phyloP scores from a whole-genome alignment of 306 rosid genomes.

The Carpinus viminea region DNA sequence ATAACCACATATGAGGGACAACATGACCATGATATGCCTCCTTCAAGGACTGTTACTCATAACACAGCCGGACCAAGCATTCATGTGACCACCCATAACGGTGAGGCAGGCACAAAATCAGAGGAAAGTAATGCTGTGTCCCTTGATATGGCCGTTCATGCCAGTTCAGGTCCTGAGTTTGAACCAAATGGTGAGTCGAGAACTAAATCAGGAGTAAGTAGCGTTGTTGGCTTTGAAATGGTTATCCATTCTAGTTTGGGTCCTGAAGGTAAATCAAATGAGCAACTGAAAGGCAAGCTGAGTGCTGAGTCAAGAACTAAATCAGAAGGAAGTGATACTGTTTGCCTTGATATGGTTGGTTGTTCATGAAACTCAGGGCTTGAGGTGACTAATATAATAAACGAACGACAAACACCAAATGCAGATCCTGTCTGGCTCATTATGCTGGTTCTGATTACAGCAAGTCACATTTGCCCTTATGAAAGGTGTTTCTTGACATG shows the following conservation, averaged over 20 bases:
- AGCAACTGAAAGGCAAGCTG: slow-evolving; percentile 33
- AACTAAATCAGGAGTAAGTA: slow-evolving; percentile 34
- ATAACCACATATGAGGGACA: slow-evolving; percentile 82
- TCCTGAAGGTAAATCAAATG: slow-evolving; percentile 24
- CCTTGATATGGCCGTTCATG: slow-evolving; percentile 23
- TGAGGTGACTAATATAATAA: slow-evolving; percentile 31
- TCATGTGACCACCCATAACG: slow-evolving; percentile 22
- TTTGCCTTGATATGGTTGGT: slow-evolving; percentile 27
- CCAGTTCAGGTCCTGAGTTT: slow-evolving; percentile 29
- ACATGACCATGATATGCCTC: slow-evolving; percentile 70
- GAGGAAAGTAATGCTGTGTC: slow-evolving; percentile 24
- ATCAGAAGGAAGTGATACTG: slow-evolving; percentile 32
- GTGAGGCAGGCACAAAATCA: slow-evolving; percentile 35
- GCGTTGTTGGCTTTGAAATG: slow-evolving; percentile 15
- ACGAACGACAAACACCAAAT: slow-evolving; percentile 40
- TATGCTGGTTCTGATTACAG: slow-evolving; percentile 25
- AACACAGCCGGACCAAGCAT: slow-evolving; percentile 40
- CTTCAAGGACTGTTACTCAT: slow-evolving; percentile 48
- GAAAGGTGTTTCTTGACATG: slow-evolving; percentile 13
- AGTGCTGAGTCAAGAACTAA: slow-evolving; percentile 30
- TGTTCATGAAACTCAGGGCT: slow-evolving; percentile 25
- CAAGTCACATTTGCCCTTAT: slow-evolving; percentile 26
- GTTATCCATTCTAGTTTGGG: slow-evolving; percentile 14
- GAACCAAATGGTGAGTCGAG: slow-evolving; percentile 31
- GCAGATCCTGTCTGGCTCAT: slow-evolving; percentile 48